Base-by-base conservation (phyloP, 345 rosid genomes). In the Anastatica hierochuntica region DNA sequence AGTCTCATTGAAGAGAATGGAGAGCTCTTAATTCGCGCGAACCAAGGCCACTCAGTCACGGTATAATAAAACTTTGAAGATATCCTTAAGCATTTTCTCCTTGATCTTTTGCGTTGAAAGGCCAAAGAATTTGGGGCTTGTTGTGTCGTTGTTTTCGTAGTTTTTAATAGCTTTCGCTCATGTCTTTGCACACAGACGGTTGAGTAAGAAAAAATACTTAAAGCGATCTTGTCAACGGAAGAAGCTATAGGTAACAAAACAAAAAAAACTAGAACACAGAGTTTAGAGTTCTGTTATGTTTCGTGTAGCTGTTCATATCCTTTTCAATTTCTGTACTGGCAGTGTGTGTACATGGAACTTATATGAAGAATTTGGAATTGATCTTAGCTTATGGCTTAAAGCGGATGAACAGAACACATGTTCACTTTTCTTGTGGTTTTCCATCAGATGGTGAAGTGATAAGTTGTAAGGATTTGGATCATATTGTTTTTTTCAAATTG, bases 311-410 rank as follows among this genome's bases (percentile, higher is more conserved):
- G 30, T 23, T 10, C 14, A 19, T 18, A 7, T 56, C 42, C 21
- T 1, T 41, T 11, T 26, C 10, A 2, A 3, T 35, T 61, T 24
- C 2, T 66, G 48, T 65, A 4, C 45, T 38, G 53, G 56, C 76
- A 87, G 96, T 84, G 40, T 90, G 98, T 62, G 81, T 88, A 13
- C 98, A 90, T 68, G 98, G 98, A 56, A 87, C 96, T 26, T 84
- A 84, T 62, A 84, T 36, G 72, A 80, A 66, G 71, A 76, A 77
- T 65, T 43, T 87, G 68, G 86, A 82, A 50, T 82, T 90, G 4
- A 82, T 87, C 39, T 74, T 90, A 72, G 74, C 74, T 30, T 75
- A 68, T 13, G 98, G 96, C 10, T 71, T 92, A 71, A 88, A 85
- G 53, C 76, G 84, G 23, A 83, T 92, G 98, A 65, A 79, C 46